Evolutionary conservation across 495 filamentous ascomycete genomes (phyloP).

Genomic region (Oleoguttula mirabilis): DNA sequence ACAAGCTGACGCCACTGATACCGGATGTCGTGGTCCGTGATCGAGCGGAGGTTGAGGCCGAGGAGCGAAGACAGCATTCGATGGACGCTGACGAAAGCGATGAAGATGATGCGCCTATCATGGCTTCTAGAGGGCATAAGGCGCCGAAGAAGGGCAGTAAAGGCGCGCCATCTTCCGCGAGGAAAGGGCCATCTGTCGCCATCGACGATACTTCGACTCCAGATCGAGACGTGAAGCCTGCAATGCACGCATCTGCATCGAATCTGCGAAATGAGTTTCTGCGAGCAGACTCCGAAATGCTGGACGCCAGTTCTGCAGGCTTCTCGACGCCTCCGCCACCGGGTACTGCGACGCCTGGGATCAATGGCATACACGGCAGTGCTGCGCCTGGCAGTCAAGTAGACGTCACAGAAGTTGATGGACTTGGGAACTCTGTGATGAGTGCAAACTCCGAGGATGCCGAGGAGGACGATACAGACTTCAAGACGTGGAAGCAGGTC

Average conservation of each 20-base stretch:
- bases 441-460: conserved; percentile 32
- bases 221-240: conserved; percentile 50
- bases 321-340: conserved; percentile 66
- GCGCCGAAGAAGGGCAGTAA: conserved; percentile 73
- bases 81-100: conserved; percentile 82
- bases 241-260: conserved; percentile 36
- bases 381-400: conserved; percentile 51
- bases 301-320: conserved; percentile 67
- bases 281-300: conserved; percentile 52
- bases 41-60: conserved; percentile 89
- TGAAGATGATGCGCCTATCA: conserved; percentile 78
- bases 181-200: conserved; percentile 49
- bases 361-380: conserved; percentile 49
- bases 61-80: conserved; percentile 69
- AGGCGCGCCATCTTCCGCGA: conserved; percentile 26
- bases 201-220: conserved; percentile 46
- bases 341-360: conserved; percentile 63
- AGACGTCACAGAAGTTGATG: conserved; percentile 76
- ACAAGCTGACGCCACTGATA: conserved; percentile 88
- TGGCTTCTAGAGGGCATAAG: conserved; percentile 88
- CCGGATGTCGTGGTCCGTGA: conserved; percentile 83
- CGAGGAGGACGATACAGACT: conserved; percentile 73
- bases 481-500: conserved; percentile 96
- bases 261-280: conserved; percentile 35
- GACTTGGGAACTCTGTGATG: conserved; percentile 33